phyloP scores from a whole-genome alignment of 495 filamentous ascomycete species.

The Pyrenula massariospora region DNA sequence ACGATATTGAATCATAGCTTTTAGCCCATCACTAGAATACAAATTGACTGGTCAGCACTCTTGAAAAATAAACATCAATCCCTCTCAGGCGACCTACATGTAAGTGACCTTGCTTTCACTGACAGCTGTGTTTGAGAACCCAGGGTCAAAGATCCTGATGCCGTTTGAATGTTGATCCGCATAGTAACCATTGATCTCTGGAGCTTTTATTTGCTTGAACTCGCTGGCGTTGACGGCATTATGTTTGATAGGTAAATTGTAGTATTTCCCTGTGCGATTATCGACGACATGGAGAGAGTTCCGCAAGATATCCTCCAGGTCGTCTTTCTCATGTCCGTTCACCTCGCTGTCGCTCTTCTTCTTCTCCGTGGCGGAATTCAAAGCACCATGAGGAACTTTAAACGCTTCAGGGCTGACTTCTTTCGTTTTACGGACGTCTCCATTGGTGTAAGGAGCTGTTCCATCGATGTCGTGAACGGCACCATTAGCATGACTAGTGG shows the following conservation, averaged over 20 bases:
- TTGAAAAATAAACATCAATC: not conserved
- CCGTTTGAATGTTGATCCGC: no score
- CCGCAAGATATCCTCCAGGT: not conserved
- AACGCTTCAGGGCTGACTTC: no score
- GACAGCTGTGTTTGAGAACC: constrained; percentile 30
- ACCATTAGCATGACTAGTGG: no score
- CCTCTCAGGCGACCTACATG: constrained; percentile 13
- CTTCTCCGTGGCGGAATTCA: not conserved
- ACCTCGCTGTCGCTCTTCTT: not conserved
- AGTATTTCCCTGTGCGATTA: constrained; percentile 26
- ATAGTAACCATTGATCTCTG: no score
- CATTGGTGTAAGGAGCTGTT: no score
- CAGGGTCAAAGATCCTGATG: constrained; percentile 28
- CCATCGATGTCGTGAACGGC: no score
- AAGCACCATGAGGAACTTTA: no score
- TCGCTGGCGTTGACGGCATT: constrained; percentile 26
- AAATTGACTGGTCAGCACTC: not conserved
- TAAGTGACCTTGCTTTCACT: constrained; percentile 27
- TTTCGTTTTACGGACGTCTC: no score
- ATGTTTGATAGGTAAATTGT: constrained; percentile 26
- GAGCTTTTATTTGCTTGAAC: constrained; percentile 24
- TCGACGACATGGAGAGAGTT: constrained; percentile 25
- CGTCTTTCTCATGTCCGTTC: not conserved
- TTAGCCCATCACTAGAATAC: constrained; percentile 18
- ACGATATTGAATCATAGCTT: constrained; percentile 27